Conservation (phyloP, 106 monocot species). For the Dendrobium huoshanense region DNA sequence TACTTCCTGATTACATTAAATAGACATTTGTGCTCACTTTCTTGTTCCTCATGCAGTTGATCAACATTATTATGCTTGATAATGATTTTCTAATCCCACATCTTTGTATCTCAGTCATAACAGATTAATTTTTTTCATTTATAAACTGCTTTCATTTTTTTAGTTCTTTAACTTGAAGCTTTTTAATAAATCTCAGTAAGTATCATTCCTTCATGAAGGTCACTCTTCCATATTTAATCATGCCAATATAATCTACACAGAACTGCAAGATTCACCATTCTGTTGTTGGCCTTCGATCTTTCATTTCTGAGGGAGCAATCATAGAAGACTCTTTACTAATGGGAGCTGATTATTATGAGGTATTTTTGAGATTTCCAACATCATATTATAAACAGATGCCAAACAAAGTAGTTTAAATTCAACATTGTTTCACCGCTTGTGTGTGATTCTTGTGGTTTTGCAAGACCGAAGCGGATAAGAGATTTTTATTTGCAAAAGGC, state of each 20-base stretch:
- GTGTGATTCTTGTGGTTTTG: not conserved
- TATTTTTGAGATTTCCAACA: slow-evolving; percentile 13
- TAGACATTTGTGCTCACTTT: too few relatives aligned
- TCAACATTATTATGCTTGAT: too few relatives aligned
- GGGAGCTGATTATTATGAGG: slow-evolving; percentile 99
- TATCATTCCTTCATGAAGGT: not conserved
- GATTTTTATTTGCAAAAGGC: slow-evolving; percentile 59
- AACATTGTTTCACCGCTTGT: not conserved
- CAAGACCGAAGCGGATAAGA: slow-evolving; percentile 81
- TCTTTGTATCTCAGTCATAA: not conserved
- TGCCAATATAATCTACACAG: slow-evolving; percentile 18
- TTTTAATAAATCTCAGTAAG: not conserved
- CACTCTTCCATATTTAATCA: not conserved
- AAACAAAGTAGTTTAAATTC: not conserved
- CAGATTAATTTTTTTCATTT: not conserved
- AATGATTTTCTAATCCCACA: not conserved
- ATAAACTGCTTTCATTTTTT: not conserved
- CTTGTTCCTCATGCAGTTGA: too few relatives aligned
- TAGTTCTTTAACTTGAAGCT: not conserved
- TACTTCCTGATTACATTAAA: too few relatives aligned
- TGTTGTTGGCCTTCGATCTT: slow-evolving; percentile 88
- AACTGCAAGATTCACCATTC: slow-evolving; percentile 93
- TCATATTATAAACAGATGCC: not conserved
- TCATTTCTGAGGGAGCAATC: slow-evolving; percentile 86
- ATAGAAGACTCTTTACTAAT: slow-evolving; percentile 87